These are phyloP conservation scores for Marchantia polymorpha DNA, from an alignment of 225 moss, liverwort and hornwort genomes.

Conservation along the genomic window DNA sequence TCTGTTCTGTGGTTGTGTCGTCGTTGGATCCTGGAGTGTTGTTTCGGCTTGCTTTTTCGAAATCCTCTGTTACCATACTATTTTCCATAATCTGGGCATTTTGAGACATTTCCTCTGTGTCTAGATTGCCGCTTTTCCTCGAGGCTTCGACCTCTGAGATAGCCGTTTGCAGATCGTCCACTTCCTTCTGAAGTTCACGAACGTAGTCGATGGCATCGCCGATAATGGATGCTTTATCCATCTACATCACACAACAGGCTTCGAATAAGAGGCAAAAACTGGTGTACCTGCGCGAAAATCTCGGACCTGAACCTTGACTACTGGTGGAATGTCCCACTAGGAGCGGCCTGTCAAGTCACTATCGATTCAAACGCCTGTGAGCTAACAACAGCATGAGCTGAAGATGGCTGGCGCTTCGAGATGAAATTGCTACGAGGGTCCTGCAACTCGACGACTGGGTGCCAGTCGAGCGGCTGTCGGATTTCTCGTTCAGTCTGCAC, in stretches of 20 bases:
- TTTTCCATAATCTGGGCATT: background rate
- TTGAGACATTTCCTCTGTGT: conserved; percentile 20
- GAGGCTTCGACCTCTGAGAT: conserved; percentile 46
- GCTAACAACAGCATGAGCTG: too few relatives aligned
- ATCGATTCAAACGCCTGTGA: too few relatives aligned
- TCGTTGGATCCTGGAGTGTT: background rate
- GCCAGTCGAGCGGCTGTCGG: too few relatives aligned
- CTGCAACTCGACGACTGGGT: too few relatives aligned
- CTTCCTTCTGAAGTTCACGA: conserved; percentile 52
- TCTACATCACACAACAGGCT: conserved; percentile 29
- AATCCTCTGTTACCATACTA: background rate
- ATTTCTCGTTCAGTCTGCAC: too few relatives aligned
- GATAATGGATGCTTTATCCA: conserved; percentile 66
- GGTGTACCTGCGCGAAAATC: background rate
- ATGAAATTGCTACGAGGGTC: too few relatives aligned
- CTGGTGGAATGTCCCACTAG: background rate
- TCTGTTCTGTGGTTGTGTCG: background rate
- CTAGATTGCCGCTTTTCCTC: background rate
- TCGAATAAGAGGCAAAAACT: background rate
- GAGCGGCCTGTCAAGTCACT: background rate
- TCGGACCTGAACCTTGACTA: background rate
- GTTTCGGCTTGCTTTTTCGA: background rate
- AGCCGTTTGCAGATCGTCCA: conserved; percentile 44
- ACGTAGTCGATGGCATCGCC: conserved; percentile 65
- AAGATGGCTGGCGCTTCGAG: too few relatives aligned